Evolutionary conservation across 1,284 basidiomycete genomes (phyloP).

Genomic region (Tausonia pullulans): DNA sequence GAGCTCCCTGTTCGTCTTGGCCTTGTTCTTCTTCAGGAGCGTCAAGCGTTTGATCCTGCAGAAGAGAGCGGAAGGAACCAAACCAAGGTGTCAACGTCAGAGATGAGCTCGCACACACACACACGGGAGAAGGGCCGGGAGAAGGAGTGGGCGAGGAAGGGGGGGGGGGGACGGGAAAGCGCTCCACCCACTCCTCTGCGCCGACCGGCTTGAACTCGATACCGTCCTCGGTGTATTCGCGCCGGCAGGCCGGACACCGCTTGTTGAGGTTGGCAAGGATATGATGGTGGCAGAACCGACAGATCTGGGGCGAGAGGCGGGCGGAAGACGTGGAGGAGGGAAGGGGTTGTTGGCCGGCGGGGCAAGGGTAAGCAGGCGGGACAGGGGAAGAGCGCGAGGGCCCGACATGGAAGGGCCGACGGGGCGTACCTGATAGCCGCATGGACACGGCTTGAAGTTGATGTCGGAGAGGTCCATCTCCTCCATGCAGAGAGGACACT

Average conservation of each 20-base stretch:
- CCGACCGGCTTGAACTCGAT: conserved; percentile 95
- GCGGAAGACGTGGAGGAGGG: background rate
- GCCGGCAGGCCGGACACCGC: conserved; percentile 90
- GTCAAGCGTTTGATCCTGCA: conserved; percentile 84
- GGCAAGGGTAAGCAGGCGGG: background rate
- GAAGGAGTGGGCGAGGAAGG: background rate
- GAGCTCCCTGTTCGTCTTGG: conserved; percentile 91
- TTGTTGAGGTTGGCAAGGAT: conserved; percentile 94
- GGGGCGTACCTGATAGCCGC: conserved; percentile 79
- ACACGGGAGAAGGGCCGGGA: background rate
- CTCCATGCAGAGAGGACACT: conserved; percentile 96
- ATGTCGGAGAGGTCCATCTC: conserved; percentile 98
- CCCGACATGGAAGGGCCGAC: no score
- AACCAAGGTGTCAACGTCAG: conserved; percentile 5
- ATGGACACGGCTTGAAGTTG: conserved; percentile 98
- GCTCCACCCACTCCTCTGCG: conserved; percentile 72
- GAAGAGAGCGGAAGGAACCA: conserved; percentile 13
- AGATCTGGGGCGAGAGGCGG: conserved; percentile 55
- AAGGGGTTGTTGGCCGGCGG: background rate
- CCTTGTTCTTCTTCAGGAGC: conserved; percentile 90
- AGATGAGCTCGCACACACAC: background rate
- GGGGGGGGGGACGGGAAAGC: no score
- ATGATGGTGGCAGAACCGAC: conserved; percentile 98
- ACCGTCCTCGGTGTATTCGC: conserved; percentile 83
- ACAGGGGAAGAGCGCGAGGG: background rate